Evolutionary conservation across 768 basidiomycete genomes (phyloP), one percentile per base, ranked within the genome.

Genomic region (Amanita pallidorosea): DNA sequence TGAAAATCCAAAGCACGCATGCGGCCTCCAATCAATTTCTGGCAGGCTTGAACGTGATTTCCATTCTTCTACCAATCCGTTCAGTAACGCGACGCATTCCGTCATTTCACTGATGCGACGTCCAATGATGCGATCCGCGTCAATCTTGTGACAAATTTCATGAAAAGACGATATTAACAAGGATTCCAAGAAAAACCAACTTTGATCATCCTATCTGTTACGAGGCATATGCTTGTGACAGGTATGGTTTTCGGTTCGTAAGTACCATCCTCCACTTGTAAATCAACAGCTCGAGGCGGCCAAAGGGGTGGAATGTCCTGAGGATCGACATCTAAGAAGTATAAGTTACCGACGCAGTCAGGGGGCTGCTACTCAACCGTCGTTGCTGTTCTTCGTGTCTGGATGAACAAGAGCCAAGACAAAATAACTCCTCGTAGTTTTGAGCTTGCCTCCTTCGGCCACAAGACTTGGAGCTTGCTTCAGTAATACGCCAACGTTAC

Each of bases 1-100:
- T 97, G 91, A 63, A 98, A 96, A 49, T 97, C 93, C 7, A 99
- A 66, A n/a, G 80, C 73, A 41, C 86, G 79, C 63, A 92, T 76
- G 47, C 85, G 78, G 50, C 70, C n/a, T 71, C 94, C 93, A 98
- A 49, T 90, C 89, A 4, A 83, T 77, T 63, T 99, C 96, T 2
- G 79, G 76, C 12, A 92, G 66, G 2, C 57, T 57, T 7, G 66
- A 62, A 4, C 57, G 53, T n/a, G 60, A 51, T 36, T 66, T 53
- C 82, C 86, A 91, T 51, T 87, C 83, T 13, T 70, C 61, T 13
- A 78, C 68, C 3, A 85, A 55, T 2, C 49, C 59, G 40, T 74
- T 70, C 11, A 95, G 68, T 7, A 69, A 65, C 5, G 68, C 60
- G 22, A 79, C 68, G 2, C 74, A 77, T 9, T 80, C 77, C 12